These are phyloP conservation scores for Saprolegnia diclina DNA, from an alignment of 352 stramenopile species.

Conservation along the genomic window DNA sequence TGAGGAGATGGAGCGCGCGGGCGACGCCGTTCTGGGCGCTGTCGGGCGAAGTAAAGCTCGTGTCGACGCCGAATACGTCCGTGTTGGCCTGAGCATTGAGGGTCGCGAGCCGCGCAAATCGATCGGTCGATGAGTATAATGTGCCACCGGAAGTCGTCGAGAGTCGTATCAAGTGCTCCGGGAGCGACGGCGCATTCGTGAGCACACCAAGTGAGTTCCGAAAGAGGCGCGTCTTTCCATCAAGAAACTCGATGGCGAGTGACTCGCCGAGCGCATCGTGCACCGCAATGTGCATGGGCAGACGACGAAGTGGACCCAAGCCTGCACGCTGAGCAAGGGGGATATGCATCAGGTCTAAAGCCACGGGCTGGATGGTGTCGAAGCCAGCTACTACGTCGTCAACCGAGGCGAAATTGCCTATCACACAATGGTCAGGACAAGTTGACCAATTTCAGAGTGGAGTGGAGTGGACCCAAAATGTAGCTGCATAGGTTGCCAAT, in stretches of 20 bases:
- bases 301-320: neutral
- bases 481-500: slow-evolving; percentile 54
- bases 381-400: slow-evolving; percentile 50
- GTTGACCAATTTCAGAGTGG: neutral
- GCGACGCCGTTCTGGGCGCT: neutral
- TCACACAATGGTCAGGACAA: neutral
- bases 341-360: slow-evolving; percentile 33
- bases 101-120: slow-evolving; percentile 3
- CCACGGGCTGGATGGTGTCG: slow-evolving; percentile 43
- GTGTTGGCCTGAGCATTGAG: neutral
- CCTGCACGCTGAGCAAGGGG: neutral
- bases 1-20: slow-evolving; percentile 4
- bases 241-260: slow-evolving; percentile 65
- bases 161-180: slow-evolving; percentile 38
- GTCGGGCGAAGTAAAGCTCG: slow-evolving; percentile 1
- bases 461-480: slow-evolving; percentile 43
- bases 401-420: slow-evolving; percentile 40
- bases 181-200: slow-evolving; percentile 51
- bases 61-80: slow-evolving; percentile 9
- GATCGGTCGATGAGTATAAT: neutral
- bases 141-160: slow-evolving; percentile 4
- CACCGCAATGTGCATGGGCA: slow-evolving; percentile 56
- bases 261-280: slow-evolving; percentile 53
- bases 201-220: slow-evolving; percentile 59
- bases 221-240: slow-evolving; percentile 44